These are phyloP conservation scores for Dissophora ornata DNA, from an alignment of 192 early-diverging fungal species.

Conservation along the genomic window DNA sequence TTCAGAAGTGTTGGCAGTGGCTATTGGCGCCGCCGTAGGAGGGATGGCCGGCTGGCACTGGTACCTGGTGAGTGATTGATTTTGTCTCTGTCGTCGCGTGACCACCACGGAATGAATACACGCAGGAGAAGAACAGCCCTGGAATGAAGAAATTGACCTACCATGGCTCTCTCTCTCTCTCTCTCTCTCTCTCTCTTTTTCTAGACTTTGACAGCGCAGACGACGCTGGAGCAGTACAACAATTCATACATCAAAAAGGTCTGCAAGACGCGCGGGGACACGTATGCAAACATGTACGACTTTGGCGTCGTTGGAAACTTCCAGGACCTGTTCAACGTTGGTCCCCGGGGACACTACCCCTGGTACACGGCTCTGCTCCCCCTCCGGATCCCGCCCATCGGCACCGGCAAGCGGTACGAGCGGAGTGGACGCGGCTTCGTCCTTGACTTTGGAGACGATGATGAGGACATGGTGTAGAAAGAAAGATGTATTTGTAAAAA, in stretches of 20 bases:
- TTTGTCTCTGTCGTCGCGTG: no score
- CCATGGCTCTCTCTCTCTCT: neutral
- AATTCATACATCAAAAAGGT: constrained; percentile 64
- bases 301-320: constrained; percentile 60
- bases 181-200: neutral
- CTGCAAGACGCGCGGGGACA: constrained; percentile 62
- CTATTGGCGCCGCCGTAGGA: constrained; percentile 63
- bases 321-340: constrained; percentile 64
- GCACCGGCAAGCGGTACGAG: constrained; percentile 57
- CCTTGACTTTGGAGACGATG: constrained; percentile 49
- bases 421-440: constrained; percentile 52
- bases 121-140: no score
- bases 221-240: constrained; percentile 73
- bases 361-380: constrained; percentile 65
- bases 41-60: constrained; percentile 70
- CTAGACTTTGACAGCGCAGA: constrained; percentile 66
- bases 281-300: constrained; percentile 54
- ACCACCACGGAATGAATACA: no score
- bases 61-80: constrained; percentile 58
- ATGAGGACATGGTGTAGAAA: constrained; percentile 50
- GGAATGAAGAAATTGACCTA: no score
- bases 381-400: constrained; percentile 61
- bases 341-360: constrained; percentile 52
- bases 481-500: constrained; percentile 13
- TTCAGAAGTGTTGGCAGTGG: constrained; percentile 61